phyloP scores from a whole-genome alignment of 2,329 filamentous ascomycete genomes.

The Westerdykella ornata region DNA sequence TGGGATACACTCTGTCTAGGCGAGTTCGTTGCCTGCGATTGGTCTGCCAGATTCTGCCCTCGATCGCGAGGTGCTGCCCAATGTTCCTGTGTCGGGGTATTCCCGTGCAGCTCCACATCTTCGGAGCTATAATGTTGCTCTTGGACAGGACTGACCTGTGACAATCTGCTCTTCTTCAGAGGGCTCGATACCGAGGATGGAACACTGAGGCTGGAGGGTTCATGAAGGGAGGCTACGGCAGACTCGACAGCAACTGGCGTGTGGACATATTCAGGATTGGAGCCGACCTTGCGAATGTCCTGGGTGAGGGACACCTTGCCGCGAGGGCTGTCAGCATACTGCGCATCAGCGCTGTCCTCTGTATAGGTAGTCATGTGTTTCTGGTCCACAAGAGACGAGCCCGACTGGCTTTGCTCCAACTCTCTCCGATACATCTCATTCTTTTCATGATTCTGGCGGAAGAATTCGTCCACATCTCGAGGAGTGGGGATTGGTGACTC shows the following conservation, averaged over 20 bases:
- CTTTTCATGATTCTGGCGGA: slow-evolving; percentile 49
- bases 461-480: slow-evolving; percentile 45
- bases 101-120: slow-evolving; percentile 16
- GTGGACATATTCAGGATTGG: slow-evolving; percentile 71
- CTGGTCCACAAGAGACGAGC: slow-evolving; percentile 50
- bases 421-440: slow-evolving; percentile 52
- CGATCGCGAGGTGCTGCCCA: slow-evolving; percentile 39
- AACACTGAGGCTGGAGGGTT: slow-evolving; percentile 66
- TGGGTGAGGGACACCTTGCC: slow-evolving; percentile 56
- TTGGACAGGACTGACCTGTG: slow-evolving; percentile 41
- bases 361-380: slow-evolving; percentile 46
- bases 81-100: slow-evolving; percentile 10
- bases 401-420: slow-evolving; percentile 42
- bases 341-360: slow-evolving; percentile 50
- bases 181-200: slow-evolving; percentile 31
- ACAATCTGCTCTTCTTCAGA: slow-evolving; percentile 14
- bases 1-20: slow-evolving; percentile 50
- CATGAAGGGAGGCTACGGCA: slow-evolving; percentile 81
- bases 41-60: slow-evolving; percentile 33
- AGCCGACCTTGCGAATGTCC: slow-evolving; percentile 62
- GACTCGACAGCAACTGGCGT: slow-evolving; percentile 72
- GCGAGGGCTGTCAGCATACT: slow-evolving; percentile 45
- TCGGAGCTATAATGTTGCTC: slow-evolving; percentile 16
- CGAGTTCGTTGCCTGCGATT: slow-evolving; percentile 39
- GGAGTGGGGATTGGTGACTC: slow-evolving; percentile 27